phyloP scores from a whole-genome alignment of 345 rosid genomes.

The Eucalyptus urophylla region DNA sequence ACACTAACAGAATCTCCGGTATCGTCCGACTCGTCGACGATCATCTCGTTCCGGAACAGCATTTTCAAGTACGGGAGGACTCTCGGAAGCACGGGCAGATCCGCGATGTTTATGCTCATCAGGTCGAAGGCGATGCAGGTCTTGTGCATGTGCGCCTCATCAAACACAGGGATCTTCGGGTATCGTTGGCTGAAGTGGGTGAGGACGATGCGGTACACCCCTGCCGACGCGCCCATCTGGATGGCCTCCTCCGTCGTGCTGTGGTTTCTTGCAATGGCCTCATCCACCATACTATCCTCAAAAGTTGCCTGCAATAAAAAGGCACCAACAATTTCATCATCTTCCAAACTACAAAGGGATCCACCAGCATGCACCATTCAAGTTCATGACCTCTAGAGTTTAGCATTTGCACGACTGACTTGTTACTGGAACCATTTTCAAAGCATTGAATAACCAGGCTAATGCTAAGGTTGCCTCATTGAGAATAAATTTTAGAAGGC shows the following conservation, averaged over 20 bases:
- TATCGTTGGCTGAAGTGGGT: constrained; percentile 99
- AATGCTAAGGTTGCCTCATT: not conserved
- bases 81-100: constrained; percentile 64
- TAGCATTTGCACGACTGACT: not conserved
- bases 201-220: constrained; percentile 66
- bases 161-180: constrained; percentile 82
- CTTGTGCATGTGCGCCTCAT: constrained; percentile 68
- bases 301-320: constrained; percentile 62
- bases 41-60: constrained; percentile 63
- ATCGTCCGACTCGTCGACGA: constrained; percentile 52
- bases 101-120: constrained; percentile 92
- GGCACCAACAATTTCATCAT: not conserved
- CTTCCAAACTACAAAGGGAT: not conserved
- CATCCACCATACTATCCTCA: constrained; percentile 82
- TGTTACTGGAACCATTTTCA: not conserved
- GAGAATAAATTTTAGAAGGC: not conserved
- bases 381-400: not conserved
- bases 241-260: constrained; percentile 96
- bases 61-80: constrained; percentile 75
- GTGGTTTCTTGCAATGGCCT: constrained; percentile 85
- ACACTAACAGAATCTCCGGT: constrained; percentile 2
- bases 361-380: not conserved
- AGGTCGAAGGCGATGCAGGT: constrained; percentile 87
- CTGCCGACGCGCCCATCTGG: constrained; percentile 50
- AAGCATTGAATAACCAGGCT: not conserved